Percentiles rank a stretch among this genome's conserved stretches.
phyloP scores from a whole-genome alignment of 2,329 filamentous ascomycete species.

The Clathrospora elynae region DNA sequence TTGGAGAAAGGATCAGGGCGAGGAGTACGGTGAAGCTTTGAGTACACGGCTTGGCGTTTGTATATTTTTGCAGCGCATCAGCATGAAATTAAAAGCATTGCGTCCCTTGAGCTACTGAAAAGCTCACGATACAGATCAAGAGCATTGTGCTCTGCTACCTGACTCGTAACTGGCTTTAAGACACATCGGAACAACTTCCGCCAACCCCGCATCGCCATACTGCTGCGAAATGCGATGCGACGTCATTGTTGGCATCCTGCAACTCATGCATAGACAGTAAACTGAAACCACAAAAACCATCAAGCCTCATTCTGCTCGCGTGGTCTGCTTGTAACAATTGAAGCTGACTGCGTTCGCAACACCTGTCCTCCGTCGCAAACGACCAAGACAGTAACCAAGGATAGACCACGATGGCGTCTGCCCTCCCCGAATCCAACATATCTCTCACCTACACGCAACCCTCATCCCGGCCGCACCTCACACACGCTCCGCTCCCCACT shows the following conservation, averaged over 20 bases:
- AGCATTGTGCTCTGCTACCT: neutral
- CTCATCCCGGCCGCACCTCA: conserved; percentile 29
- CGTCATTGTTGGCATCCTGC: too few relatives aligned
- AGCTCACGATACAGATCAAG: neutral
- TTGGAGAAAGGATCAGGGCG: conserved; percentile 39
- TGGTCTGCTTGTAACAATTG: too few relatives aligned
- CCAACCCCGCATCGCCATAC: neutral
- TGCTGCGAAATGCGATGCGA: neutral
- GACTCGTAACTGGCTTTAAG: neutral
- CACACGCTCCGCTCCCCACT: conserved; percentile 20
- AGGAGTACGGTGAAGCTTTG: conserved; percentile 38
- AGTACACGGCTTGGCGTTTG: too few relatives aligned
- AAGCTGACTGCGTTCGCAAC: too few relatives aligned
- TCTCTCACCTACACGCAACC: conserved; percentile 37
- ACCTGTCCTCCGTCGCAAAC: neutral
- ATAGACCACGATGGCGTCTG: neutral
- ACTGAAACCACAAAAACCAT: too few relatives aligned
- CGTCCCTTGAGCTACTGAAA: neutral
- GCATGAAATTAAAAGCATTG: too few relatives aligned
- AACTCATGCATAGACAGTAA: too few relatives aligned
- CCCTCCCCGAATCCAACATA: conserved; percentile 29
- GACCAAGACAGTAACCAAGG: neutral
- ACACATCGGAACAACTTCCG: neutral
- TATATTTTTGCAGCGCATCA: too few relatives aligned
- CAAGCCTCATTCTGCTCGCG: too few relatives aligned